Conservation (phyloP, 139 green algal species). For the Eudorina sp. region DNA sequence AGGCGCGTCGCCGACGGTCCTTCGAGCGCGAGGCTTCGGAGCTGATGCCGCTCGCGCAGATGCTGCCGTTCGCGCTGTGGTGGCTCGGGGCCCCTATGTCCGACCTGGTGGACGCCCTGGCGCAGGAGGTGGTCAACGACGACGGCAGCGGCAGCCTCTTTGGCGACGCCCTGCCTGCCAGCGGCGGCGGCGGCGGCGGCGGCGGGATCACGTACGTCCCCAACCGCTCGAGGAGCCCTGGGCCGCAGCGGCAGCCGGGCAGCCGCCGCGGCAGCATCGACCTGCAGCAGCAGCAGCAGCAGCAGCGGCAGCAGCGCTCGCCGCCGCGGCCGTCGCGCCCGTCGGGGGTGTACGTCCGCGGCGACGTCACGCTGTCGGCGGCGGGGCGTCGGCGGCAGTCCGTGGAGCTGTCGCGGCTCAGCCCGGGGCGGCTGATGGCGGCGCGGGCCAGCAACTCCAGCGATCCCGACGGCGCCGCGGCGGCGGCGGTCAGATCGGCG, state of each 20-base stretch:
- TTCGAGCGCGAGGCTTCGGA: constrained; percentile 20
- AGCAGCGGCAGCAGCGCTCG: not conserved
- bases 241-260: not conserved
- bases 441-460: no score
- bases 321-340: not conserved
- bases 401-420: not conserved
- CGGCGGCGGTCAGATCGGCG: not conserved
- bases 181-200: not conserved
- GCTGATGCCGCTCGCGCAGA: constrained; percentile 22
- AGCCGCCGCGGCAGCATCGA: not conserved
- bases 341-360: not conserved
- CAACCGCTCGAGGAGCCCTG: no score
- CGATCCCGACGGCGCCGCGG: not conserved
- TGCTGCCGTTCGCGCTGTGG: constrained; percentile 24
- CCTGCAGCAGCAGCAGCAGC: not conserved
- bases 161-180: not conserved
- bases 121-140: constrained; percentile 37
- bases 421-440: not conserved
- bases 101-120: constrained; percentile 23
- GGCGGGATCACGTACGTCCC: not conserved
- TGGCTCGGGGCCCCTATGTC: constrained; percentile 1
- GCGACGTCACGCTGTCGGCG: no score
- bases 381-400: constrained; percentile 8
- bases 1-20: not conserved
- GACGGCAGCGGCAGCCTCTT: constrained; percentile 12